Base-by-base conservation (phyloP, 2,329 filamentous ascomycete species). In the Exophiala alcalophila region DNA sequence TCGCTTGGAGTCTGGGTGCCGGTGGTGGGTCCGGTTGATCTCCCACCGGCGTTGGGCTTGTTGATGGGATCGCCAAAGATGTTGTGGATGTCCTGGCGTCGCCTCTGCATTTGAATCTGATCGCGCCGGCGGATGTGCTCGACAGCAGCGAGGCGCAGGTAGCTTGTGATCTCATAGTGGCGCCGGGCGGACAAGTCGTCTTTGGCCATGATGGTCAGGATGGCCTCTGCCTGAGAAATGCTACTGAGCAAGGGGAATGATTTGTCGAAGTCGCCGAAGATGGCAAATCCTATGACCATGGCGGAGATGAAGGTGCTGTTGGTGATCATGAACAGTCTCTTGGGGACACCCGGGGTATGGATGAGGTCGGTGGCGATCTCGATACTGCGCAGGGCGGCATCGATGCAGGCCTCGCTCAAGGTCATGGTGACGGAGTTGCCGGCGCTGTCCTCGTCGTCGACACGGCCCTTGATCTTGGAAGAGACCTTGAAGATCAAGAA, bases 401-500 rank as follows among this genome's bases (percentile, higher is more conserved):
- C 68, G 19, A 77, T 71, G 40, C 65, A 68, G 34, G 65, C 65
- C 44, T 68, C 54, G 27, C 52, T 55, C 14, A 57, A 36, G 2
- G 52, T 57, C 35, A 50, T 55, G n/a, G 54, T 57, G 4, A 52
- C 52, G 11, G 48, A 47, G 29, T 32, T 50, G 15, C 40, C 47
- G 1, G 47, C 40, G 5, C 40, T 35, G 28, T 53, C 43, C 19
- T 45, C 50, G 7, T 50, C 43, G 4, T 49, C 45, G 7, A 32
- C 26, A 25, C 49, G 45, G 11, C 42, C 40, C 30, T 52, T 54
- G 35, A 55, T 47, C 34, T 53, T 55, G 9, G 52, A 53, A n/a
- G 65, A 72, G 1, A 74, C 62, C 35, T 73, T 68, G 50, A 72
- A 76, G 18, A 74, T 68, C 8, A 76, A 60, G 41, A 76, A 76